Evolutionary conservation across 208 protist genomes (phyloP).

Genomic region (Dictyostelium gargantuum): DNA sequence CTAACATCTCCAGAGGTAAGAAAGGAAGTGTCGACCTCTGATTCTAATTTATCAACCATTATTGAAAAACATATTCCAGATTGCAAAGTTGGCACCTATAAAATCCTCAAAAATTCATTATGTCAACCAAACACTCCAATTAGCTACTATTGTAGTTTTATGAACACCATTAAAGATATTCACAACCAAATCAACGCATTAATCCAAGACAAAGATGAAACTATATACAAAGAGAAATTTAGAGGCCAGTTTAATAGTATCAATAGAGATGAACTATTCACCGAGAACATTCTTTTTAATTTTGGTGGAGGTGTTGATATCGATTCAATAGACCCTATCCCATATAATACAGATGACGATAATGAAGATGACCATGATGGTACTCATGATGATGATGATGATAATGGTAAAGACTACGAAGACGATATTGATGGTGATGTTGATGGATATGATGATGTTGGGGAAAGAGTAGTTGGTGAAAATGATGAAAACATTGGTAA

Average conservation of each 20-base stretch:
- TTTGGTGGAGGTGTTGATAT: too few relatives aligned
- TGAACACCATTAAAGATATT: slow-evolving; percentile 15
- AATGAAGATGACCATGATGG: neutral
- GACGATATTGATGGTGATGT: neutral
- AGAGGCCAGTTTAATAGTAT: neutral
- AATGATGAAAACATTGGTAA: neutral
- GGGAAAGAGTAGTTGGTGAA: neutral
- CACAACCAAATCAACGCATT: neutral
- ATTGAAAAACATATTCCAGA: neutral
- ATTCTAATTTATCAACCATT: neutral
- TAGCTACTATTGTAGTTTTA: neutral
- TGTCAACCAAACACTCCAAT: neutral
- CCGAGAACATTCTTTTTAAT: too few relatives aligned
- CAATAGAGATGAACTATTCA: neutral
- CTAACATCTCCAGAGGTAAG: neutral
- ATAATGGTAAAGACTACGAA: neutral
- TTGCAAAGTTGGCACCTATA: neutral
- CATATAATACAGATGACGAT: neutral
- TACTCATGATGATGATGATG: neutral
- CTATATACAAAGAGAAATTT: neutral
- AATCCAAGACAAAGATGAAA: neutral
- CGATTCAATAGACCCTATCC: neutral
- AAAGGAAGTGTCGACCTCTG: neutral
- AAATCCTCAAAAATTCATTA: neutral
- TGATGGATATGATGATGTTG: neutral